These are phyloP conservation scores for Solanum paucissectum DNA, from an alignment of 257 asterid genomes.

Conservation along the genomic window DNA sequence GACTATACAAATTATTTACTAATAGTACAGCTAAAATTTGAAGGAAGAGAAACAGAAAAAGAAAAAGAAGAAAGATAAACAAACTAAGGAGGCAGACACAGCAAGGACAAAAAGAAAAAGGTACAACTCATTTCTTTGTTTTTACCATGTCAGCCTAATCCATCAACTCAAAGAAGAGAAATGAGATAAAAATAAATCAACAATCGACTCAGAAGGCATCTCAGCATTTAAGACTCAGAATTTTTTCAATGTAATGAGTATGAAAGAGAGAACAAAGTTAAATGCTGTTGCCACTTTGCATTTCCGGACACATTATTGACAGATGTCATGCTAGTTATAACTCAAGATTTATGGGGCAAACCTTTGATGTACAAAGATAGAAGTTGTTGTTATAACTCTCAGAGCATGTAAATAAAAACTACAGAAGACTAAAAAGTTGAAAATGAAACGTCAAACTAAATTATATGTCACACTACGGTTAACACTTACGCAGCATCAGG, in stretches of 20 bases:
- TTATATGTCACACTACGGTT: background rate
- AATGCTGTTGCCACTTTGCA: background rate
- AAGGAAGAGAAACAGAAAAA: background rate
- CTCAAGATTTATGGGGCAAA: background rate
- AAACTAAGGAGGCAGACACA: background rate
- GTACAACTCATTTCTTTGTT: background rate
- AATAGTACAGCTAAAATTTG: background rate
- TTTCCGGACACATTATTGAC: background rate
- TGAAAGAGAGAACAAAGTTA: background rate
- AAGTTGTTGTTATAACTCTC: background rate
- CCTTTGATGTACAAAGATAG: background rate
- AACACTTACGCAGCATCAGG: conserved; percentile 97
- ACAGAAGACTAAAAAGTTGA: background rate
- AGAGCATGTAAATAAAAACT: background rate
- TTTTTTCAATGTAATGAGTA: background rate
- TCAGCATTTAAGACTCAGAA: background rate
- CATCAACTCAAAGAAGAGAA: background rate
- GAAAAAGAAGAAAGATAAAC: background rate
- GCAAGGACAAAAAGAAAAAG: background rate
- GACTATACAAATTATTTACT: background rate
- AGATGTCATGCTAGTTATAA: background rate
- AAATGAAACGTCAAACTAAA: background rate
- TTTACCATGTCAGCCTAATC: background rate
- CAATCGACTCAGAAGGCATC: background rate
- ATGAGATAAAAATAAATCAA: background rate